Conservation (phyloP, 768 basidiomycete species). For the Mycena amicta region DNA sequence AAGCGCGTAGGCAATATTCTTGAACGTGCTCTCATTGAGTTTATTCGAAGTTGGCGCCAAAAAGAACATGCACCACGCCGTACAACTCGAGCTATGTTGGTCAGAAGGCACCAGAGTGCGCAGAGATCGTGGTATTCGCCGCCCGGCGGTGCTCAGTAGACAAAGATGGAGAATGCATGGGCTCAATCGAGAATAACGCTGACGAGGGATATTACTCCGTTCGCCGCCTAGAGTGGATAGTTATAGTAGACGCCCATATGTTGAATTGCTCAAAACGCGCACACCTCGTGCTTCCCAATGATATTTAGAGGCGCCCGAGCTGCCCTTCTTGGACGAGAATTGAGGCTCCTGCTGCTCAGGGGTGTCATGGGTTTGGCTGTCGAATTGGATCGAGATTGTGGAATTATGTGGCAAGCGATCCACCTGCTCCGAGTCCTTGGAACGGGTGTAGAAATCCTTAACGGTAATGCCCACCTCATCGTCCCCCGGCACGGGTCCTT, state of each 20-base stretch:
- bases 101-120: too few species aligned
- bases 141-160: too few species aligned
- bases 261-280: too few species aligned
- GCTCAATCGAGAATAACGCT: slow-evolving; percentile 30
- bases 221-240: slow-evolving; percentile 41
- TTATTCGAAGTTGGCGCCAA: too few species aligned
- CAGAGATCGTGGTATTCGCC: too few species aligned
- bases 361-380: slow-evolving; percentile 53
- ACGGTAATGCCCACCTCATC: slow-evolving; percentile 61
- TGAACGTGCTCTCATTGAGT: too few species aligned
- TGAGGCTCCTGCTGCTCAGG: slow-evolving; percentile 58
- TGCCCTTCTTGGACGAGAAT: slow-evolving; percentile 44
- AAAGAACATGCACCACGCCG: too few species aligned
- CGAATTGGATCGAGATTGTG: slow-evolving; percentile 53
- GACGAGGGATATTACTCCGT: slow-evolving; percentile 47
- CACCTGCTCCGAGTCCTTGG: slow-evolving; percentile 75
- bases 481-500: slow-evolving; percentile 46
- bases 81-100: too few species aligned
- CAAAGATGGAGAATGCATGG: slow-evolving; percentile 15
- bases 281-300: slow-evolving; percentile 62
- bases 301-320: slow-evolving; percentile 50
- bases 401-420: slow-evolving; percentile 83
- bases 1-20: too few species aligned
- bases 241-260: too few species aligned
- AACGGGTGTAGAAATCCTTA: slow-evolving; percentile 60